These are phyloP conservation scores for Houttuynia cordata DNA, from an alignment of 164 flowering plant genomes.

Conservation along the genomic window DNA sequence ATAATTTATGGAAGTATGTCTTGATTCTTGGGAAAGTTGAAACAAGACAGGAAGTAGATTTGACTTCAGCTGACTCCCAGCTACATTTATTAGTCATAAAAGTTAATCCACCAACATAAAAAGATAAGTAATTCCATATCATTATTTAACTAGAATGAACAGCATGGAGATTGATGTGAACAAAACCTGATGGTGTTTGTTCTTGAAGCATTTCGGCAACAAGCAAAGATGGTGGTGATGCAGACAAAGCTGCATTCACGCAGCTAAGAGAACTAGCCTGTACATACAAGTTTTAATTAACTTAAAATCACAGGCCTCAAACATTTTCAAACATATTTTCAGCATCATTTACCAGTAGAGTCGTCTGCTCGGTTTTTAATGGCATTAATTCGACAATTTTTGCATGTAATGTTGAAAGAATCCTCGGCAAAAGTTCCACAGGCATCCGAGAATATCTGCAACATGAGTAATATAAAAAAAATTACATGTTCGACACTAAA, in stretches of 20 bases:
- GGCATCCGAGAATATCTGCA: slow-evolving; percentile 88
- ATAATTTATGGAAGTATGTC: slow-evolving; percentile 38
- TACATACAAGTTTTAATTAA: not conserved
- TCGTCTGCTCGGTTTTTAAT: slow-evolving; percentile 49
- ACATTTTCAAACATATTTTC: slow-evolving; percentile 1
- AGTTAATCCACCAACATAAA: not conserved
- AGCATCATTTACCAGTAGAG: slow-evolving; percentile 53
- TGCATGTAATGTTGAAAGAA: slow-evolving; percentile 35
- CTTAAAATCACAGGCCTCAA: not conserved
- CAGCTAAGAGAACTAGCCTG: slow-evolving; percentile 69
- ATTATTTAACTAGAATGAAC: not conserved
- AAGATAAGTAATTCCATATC: not conserved
- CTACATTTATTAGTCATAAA: slow-evolving; percentile 20
- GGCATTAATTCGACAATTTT: slow-evolving; percentile 43
- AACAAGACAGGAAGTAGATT: slow-evolving; percentile 40
- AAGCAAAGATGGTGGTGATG: slow-evolving; percentile 46
- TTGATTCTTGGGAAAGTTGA: slow-evolving; percentile 30
- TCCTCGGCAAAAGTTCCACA: slow-evolving; percentile 50
- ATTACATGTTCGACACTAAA: not conserved
- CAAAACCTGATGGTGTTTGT: slow-evolving; percentile 54
- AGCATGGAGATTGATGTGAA: not conserved
- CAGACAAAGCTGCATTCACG: slow-evolving; percentile 66
- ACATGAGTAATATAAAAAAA: slow-evolving; percentile 5
- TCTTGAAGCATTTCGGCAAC: slow-evolving; percentile 50
- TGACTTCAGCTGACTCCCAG: slow-evolving; percentile 22